phyloP scores from a whole-genome alignment of 1,139 yeast genomes.

The Yamadazyma atmosphaerica region DNA sequence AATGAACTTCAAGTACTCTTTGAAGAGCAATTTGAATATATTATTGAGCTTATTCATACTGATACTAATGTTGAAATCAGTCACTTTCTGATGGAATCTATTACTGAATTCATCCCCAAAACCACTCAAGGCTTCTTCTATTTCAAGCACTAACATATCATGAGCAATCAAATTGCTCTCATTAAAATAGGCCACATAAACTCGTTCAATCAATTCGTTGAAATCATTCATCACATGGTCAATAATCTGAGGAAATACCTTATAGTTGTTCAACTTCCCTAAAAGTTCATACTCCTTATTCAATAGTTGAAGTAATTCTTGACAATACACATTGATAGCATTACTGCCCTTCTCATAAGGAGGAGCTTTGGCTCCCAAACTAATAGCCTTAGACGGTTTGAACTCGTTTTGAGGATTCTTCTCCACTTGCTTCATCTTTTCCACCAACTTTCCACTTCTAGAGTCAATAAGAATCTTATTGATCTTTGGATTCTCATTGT shows the following conservation, averaged over 20 bases:
- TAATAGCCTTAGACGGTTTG: conserved; percentile 9
- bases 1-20: conserved; percentile 56
- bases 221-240: conserved; percentile 25
- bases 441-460: conserved; percentile 46
- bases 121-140: conserved; percentile 30
- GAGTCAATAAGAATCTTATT: conserved; percentile 46
- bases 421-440: conserved; percentile 37
- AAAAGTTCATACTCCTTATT: conserved; percentile 49
- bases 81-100: conserved; percentile 9
- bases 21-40: conserved; percentile 42
- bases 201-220: conserved; percentile 18
- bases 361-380: conserved; percentile 35
- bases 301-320: conserved; percentile 50
- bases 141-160: conserved; percentile 42
- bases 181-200: conserved; percentile 16
- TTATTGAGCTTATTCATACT: conserved; percentile 19
- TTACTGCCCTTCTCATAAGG: conserved; percentile 63
- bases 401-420: conserved; percentile 8
- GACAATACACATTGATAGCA: conserved; percentile 57
- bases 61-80: conserved; percentile 15
- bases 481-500: conserved; percentile 26
- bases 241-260: conserved; percentile 22
- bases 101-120: conserved; percentile 9
- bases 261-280: conserved; percentile 15
- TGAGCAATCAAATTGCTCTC: conserved; percentile 21